Percentiles rank a stretch among this genome's conserved stretches.
These are phyloP conservation scores for Spathaspora passalidarum DNA, from an alignment of 805 yeast genomes.

Conservation along the genomic window DNA sequence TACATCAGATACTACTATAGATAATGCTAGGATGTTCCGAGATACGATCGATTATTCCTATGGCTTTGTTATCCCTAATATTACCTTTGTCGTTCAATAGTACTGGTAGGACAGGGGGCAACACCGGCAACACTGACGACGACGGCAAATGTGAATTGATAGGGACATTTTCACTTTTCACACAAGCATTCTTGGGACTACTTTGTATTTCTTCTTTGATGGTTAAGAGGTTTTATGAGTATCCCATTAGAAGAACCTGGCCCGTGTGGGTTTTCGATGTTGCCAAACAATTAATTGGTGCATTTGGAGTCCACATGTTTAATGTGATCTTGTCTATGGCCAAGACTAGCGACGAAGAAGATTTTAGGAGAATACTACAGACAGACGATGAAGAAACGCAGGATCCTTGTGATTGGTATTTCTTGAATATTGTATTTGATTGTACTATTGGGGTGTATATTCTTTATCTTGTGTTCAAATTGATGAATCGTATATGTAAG, in stretches of 20 bases:
- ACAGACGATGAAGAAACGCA: constrained; percentile 10
- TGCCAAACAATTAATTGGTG: constrained; percentile 84
- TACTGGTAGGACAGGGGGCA: no score
- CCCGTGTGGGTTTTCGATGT: constrained; percentile 88
- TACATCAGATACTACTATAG: not conserved
- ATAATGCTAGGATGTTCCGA: not conserved
- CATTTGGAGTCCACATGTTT: constrained; percentile 76
- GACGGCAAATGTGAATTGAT: constrained; percentile 45
- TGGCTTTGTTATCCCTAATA: not conserved
- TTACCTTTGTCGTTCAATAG: not conserved
- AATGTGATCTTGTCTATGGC: constrained; percentile 71
- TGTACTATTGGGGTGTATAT: constrained; percentile 93
- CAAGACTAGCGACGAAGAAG: constrained; percentile 26
- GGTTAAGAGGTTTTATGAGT: constrained; percentile 72
- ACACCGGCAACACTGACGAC: constrained; percentile 9
- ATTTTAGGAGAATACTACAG: constrained; percentile 3
- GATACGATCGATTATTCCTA: constrained; percentile 1
- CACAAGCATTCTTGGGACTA: constrained; percentile 75
- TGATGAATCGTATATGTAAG: constrained; percentile 44
- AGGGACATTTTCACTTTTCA: constrained; percentile 81
- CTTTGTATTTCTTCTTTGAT: constrained; percentile 73
- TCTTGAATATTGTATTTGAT: constrained; percentile 81
- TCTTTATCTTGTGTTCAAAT: constrained; percentile 49
- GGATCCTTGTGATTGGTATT: constrained; percentile 90
- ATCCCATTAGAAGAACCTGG: constrained; percentile 81